Evolutionary conservation across 176 grass and related monocot genomes (phyloP).

Genomic region (Avena sativa): DNA sequence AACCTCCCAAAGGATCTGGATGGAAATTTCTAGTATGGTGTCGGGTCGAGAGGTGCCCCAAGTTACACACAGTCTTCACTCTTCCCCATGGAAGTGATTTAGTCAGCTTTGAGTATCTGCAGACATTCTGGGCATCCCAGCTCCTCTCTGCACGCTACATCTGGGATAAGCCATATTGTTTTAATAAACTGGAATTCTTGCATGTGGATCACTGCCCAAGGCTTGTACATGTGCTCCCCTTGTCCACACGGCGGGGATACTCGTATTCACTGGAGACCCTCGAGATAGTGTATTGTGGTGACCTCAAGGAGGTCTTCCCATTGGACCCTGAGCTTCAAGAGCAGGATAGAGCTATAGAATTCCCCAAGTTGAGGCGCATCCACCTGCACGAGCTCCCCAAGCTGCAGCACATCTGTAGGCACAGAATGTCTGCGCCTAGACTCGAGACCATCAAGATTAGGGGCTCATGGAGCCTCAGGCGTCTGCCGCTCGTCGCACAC

Average conservation of each 20-base stretch:
- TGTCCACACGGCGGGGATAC: too few species aligned
- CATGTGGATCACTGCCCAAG: not conserved
- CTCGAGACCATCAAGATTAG: slow-evolving; percentile 20
- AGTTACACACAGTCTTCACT: not conserved
- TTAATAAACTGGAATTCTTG: not conserved
- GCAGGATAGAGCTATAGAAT: not conserved
- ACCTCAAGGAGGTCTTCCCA: not conserved
- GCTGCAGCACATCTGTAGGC: not conserved
- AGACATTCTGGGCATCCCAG: not conserved
- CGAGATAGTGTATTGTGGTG: not conserved
- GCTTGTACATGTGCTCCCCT: not conserved
- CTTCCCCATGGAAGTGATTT: too few species aligned
- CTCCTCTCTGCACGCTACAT: not conserved
- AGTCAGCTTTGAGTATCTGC: not conserved
- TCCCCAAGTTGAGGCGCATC: not conserved
- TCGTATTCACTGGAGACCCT: not conserved
- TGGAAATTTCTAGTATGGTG: not conserved
- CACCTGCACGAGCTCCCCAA: slow-evolving; percentile 27
- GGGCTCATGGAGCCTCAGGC: slow-evolving; percentile 34
- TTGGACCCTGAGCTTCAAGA: not conserved
- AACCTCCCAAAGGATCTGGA: accelerated
- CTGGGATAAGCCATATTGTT: not conserved
- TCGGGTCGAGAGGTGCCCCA: not conserved
- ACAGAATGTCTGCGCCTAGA: not conserved
- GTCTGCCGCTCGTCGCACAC: accelerated